Evolutionary conservation across 331 rosid genomes (phyloP), one percentile per base, ranked within the genome.

Genomic region (Phaseolus coccineus): DNA sequence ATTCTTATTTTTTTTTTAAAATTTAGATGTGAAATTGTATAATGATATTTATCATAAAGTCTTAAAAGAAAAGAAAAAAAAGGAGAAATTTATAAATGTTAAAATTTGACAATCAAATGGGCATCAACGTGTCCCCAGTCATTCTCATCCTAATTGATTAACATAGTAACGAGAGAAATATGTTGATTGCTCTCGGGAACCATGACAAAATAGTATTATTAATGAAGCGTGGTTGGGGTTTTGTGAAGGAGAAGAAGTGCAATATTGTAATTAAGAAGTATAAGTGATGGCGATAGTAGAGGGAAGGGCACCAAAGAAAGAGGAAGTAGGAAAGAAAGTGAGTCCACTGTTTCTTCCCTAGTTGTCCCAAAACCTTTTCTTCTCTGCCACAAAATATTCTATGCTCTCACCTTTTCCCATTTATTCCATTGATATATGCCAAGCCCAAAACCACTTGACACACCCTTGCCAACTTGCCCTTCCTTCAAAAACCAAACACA

Each of bases 391-490:
- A 56, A 62, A 74, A 55, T 53, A 77, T 72, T 77, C 84, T 25
- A 8, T 6, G 73, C 2, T 81, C 87, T 87, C 82, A 78, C 88
- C 2, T 44, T 22, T 3, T 37, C 35, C 68, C 65, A 55, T 30
- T 64, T 52, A 37, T 44, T 61, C 83, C 73, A 39, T 76, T 68
- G 76, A 80, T 65, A 85, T 77, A 81, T 69, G 77, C 58, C 71
- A 68, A 75, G 37, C 8, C 42, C 57, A 19, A 46, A 65, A 52
- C 81, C 64, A 35, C 61, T 80, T 28, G 6, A 3, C 67, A 56
- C 79, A 69, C 48, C 27, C 82, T 81, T 69, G 86, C 73, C 67
- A 62, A 25, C 83, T 71, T 76, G 78, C 78, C 47, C 22, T 30
- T 15, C 42, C 68, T 33, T 40, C 53, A 73, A 48, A 69, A 37